Evolutionary conservation across 257 asterid species (phyloP).

Genomic region (Pogostemon cablin): DNA sequence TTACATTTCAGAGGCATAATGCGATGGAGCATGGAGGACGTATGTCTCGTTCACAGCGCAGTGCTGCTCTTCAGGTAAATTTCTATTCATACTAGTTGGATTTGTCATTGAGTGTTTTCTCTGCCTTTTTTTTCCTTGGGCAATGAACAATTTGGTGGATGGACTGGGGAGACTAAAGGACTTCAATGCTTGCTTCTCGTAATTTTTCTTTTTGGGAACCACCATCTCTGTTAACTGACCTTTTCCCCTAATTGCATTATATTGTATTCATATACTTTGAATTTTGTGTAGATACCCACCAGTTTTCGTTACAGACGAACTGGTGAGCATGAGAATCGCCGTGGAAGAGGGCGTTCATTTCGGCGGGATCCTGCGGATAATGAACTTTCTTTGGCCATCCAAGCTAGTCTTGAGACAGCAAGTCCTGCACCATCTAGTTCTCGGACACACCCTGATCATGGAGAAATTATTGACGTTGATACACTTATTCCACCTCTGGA

Average conservation of each 20-base stretch:
- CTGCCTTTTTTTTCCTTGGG: neutral
- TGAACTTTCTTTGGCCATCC: conserved; percentile 82
- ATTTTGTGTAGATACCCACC: conserved; percentile 69
- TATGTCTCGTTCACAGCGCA: conserved; percentile 93
- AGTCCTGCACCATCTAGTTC: conserved; percentile 44
- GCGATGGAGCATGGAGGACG: conserved; percentile 91
- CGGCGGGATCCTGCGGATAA: conserved; percentile 68
- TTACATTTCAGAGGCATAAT: conserved; percentile 79
- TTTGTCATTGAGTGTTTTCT: conserved; percentile 15
- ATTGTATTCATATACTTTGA: conserved; percentile 24
- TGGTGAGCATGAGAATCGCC: conserved; percentile 71
- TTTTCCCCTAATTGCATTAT: conserved; percentile 21
- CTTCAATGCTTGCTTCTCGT: conserved; percentile 16
- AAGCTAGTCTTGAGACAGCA: conserved; percentile 72
- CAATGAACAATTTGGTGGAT: neutral
- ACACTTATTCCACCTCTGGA: conserved; percentile 67
- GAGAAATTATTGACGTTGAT: conserved; percentile 47
- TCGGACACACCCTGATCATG: conserved; percentile 41
- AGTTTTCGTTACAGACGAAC: conserved; percentile 82
- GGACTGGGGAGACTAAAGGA: neutral
- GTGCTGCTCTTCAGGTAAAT: conserved; percentile 94
- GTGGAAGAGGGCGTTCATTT: conserved; percentile 75
- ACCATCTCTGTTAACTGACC: conserved; percentile 3
- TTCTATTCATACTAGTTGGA: conserved; percentile 25
- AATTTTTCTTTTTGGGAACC: neutral